phyloP scores from a whole-genome alignment of 2,329 filamentous ascomycete genomes.

The Fusarium pininemorale region DNA sequence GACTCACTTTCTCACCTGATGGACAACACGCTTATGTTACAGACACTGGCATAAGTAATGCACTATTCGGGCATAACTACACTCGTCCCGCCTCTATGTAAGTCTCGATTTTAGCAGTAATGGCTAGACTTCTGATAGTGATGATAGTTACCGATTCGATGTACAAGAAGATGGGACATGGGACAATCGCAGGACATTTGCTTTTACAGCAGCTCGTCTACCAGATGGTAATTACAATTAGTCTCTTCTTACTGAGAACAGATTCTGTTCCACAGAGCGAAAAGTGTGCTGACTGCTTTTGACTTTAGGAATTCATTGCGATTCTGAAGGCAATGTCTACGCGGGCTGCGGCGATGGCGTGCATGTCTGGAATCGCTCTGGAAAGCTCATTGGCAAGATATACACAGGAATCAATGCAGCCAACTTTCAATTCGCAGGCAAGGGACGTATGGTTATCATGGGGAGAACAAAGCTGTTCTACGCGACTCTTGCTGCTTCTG shows the following conservation, averaged over 20 bases:
- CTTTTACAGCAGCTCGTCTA: slow-evolving; percentile 61
- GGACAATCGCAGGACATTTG: slow-evolving; percentile 63
- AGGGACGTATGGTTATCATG: slow-evolving; percentile 49
- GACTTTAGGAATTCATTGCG: slow-evolving; percentile 60
- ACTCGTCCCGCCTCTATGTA: slow-evolving; percentile 59
- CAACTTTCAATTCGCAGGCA: slow-evolving; percentile 57
- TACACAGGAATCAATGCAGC: slow-evolving; percentile 56
- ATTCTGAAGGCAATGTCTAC: slow-evolving; percentile 65
- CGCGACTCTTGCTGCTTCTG: slow-evolving; percentile 38
- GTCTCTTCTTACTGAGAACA: too few species aligned
- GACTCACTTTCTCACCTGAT: slow-evolving; percentile 65
- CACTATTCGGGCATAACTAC: slow-evolving; percentile 53
- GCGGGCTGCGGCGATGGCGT: slow-evolving; percentile 59
- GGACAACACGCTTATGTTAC: slow-evolving; percentile 63
- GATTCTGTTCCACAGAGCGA: rapidly evolving
- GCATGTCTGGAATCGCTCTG: slow-evolving; percentile 57
- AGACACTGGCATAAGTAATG: slow-evolving; percentile 61
- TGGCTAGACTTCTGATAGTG: not conserved
- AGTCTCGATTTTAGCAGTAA: slow-evolving; percentile 13
- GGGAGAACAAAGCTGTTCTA: slow-evolving; percentile 50
- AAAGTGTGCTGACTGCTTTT: not conserved
- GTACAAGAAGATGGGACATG: slow-evolving; percentile 57
- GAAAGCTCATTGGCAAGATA: slow-evolving; percentile 65
- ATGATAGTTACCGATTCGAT: slow-evolving; percentile 55
- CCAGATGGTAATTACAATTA: slow-evolving; percentile 60